Conservation (phyloP, 345 rosid genomes). For the Durio zibethinus region DNA sequence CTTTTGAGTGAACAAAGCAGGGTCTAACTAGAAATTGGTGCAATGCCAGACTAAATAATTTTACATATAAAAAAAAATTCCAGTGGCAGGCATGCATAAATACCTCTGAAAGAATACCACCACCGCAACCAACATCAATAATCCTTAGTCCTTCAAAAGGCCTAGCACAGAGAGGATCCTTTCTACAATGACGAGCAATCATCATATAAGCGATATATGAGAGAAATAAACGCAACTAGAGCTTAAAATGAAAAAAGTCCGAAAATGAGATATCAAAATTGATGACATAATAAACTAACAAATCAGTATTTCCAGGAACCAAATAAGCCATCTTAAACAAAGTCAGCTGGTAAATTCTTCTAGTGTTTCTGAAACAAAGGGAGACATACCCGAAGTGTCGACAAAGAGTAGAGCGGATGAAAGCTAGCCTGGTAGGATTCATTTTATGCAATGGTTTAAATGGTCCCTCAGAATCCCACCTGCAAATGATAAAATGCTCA, state of each 20-base stretch:
- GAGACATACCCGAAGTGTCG: constrained; percentile 65
- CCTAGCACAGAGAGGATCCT: constrained; percentile 61
- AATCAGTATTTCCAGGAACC: background rate
- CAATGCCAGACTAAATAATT: background rate
- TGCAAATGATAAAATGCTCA: constrained; percentile 15
- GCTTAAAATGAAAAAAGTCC: background rate
- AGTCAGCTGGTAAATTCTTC: no score
- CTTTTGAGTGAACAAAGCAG: background rate
- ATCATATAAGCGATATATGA: background rate
- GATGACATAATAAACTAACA: background rate
- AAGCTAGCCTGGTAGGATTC: constrained; percentile 89
- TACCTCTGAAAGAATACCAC: constrained; percentile 97
- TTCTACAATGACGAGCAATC: constrained; percentile 42
- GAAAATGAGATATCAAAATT: background rate
- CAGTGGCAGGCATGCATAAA: background rate
- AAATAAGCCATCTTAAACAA: background rate
- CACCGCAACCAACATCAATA: constrained; percentile 90
- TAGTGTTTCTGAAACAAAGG: background rate
- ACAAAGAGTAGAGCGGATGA: constrained; percentile 86
- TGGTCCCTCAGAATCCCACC: constrained; percentile 96
- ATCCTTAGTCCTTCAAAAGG: constrained; percentile 83
- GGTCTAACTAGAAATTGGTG: background rate
- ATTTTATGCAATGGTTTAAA: constrained; percentile 79
- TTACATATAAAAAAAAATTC: background rate
- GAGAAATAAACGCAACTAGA: background rate